phyloP scores from a whole-genome alignment of 352 stramenopile genomes.

The Peronospora farinosa region DNA sequence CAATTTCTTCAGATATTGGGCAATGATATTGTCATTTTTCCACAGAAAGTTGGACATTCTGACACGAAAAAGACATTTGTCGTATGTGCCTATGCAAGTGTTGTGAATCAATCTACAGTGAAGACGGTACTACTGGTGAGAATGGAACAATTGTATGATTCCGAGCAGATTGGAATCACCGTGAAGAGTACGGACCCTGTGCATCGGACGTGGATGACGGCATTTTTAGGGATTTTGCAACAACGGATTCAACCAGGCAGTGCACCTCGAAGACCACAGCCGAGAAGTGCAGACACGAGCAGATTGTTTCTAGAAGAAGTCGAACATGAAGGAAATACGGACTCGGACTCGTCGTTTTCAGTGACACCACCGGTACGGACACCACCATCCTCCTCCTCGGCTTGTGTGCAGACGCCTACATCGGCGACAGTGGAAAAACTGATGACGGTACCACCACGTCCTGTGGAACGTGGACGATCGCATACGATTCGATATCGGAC shows the following conservation, averaged over 20 bases:
- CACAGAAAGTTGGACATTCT: constrained; percentile 3
- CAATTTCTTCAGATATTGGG: constrained; percentile 47
- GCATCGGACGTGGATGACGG: constrained; percentile 36
- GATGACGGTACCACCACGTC: constrained; percentile 2
- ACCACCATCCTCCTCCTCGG: constrained; percentile 11
- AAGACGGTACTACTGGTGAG: constrained; percentile 52
- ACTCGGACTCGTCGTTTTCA: constrained; percentile 26
- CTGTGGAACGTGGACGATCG: constrained; percentile 36
- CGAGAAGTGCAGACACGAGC: constrained; percentile 38
- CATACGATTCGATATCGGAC: constrained; percentile 66
- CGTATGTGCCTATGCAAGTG: constrained; percentile 49
- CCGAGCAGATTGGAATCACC: constrained; percentile 55
- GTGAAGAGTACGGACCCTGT: constrained; percentile 70
- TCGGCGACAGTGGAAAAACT: constrained; percentile 1
- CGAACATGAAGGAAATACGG: constrained; percentile 24
- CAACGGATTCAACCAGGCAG: constrained; percentile 53
- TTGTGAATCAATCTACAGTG: constrained; percentile 36
- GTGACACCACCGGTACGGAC: constrained; percentile 12
- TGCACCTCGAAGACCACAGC: constrained; percentile 37
- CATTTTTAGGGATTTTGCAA: constrained; percentile 51
- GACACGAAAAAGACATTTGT: constrained; percentile 25
- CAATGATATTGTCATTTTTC: constrained; percentile 55
- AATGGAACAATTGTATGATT: constrained; percentile 62
- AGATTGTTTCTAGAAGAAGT: constrained; percentile 52
- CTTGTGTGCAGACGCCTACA: constrained; percentile 12